phyloP scores from a whole-genome alignment of 345 rosid species.

The Alliaria petiolata region DNA sequence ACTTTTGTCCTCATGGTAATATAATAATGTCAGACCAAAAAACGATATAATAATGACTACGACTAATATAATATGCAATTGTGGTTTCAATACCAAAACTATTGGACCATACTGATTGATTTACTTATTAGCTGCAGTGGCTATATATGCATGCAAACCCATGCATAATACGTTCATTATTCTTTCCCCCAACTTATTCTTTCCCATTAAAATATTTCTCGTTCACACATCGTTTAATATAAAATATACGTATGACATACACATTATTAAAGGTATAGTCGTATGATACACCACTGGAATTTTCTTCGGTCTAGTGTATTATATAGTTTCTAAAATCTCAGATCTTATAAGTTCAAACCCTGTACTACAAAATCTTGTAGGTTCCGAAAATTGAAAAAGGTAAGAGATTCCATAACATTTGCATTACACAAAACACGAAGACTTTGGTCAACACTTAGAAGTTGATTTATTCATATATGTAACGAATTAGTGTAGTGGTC shows the following conservation, averaged over 20 bases:
- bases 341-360: conserved; percentile 4
- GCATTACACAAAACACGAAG: neutral
- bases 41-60: conserved; percentile 6
- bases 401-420: neutral
- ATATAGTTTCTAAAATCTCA: conserved; percentile 3
- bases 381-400: neutral
- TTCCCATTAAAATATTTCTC: conserved; percentile 7
- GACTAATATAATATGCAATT: conserved; percentile 5
- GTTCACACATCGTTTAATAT: conserved; percentile 10
- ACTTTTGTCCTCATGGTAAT: conserved; percentile 23
- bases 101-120: conserved; percentile 30
- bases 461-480: neutral
- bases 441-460: conserved; percentile 12
- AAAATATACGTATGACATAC: too few relatives aligned
- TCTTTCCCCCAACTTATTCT: conserved; percentile 28
- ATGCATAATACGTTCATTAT: conserved; percentile 38
- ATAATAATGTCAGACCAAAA: conserved; percentile 13
- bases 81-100: conserved; percentile 25
- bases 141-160: conserved; percentile 41
- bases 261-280: neutral
- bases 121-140: conserved; percentile 29
- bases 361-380: neutral
- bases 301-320: conserved; percentile 1
- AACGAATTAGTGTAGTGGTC: conserved; percentile 4
- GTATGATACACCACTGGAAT: neutral